phyloP scores from a whole-genome alignment of 2,329 filamentous ascomycete genomes.

The Byssothecium circinans region DNA sequence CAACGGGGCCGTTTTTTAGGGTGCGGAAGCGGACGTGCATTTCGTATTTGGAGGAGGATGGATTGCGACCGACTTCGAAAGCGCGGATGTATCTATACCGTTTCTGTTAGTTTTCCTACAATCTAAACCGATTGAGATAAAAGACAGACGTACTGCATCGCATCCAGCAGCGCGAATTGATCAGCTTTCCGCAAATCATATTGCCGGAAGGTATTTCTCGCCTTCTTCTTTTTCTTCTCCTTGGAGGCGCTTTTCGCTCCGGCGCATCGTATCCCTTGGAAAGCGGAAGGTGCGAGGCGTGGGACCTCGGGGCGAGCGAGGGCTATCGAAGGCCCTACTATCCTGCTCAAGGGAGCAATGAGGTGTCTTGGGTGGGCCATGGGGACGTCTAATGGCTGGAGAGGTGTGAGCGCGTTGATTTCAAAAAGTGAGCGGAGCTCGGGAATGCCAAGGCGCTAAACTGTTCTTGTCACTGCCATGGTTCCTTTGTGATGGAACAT shows the following conservation, averaged over 20 bases:
- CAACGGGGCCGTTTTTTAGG: constrained; percentile 78
- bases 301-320: constrained; percentile 20
- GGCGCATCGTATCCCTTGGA: constrained; percentile 46
- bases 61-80: constrained; percentile 82
- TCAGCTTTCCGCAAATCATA: constrained; percentile 66
- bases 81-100: constrained; percentile 78
- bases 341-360: constrained; percentile 38
- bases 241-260: constrained; percentile 45
- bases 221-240: constrained; percentile 59
- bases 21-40: constrained; percentile 80
- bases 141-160: constrained; percentile 70
- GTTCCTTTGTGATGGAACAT: no score
- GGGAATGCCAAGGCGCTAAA: constrained; percentile 24
- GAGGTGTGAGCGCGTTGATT: constrained; percentile 9
- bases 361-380: constrained; percentile 42
- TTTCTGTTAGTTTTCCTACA: not conserved
- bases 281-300: constrained; percentile 29
- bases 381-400: constrained; percentile 16
- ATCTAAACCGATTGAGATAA: not conserved
- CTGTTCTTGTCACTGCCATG: not conserved
- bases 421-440: constrained; percentile 30
- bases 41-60: constrained; percentile 81
- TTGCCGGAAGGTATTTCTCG: constrained; percentile 65
- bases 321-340: constrained; percentile 23
- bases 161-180: constrained; percentile 83